A percentile compares a stretch with the other conserved stretches of the same genome.
Conservation (phyloP, 1,139 yeast species). For the Debaryomyces psychrophilus region DNA sequence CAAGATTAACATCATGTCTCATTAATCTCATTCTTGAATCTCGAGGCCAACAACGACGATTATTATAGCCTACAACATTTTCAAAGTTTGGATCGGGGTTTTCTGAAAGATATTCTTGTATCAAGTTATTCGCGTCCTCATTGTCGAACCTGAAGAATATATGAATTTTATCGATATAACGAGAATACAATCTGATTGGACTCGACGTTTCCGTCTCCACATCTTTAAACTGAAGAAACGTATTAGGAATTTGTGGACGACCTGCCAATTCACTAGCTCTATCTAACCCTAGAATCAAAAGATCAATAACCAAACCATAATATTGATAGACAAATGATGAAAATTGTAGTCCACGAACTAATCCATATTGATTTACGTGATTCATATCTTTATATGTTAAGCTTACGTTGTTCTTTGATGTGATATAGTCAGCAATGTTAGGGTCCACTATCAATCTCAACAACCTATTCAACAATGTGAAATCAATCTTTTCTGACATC, state of each 20-base stretch:
- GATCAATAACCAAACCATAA: slow-evolving; percentile 83
- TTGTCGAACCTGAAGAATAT: slow-evolving; percentile 75
- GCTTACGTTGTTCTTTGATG: slow-evolving; percentile 85
- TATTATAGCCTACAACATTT: slow-evolving; percentile 83
- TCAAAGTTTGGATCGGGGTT: slow-evolving; percentile 93
- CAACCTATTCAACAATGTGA: slow-evolving; percentile 81
- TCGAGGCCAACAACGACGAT: slow-evolving; percentile 93
- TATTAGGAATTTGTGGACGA: slow-evolving; percentile 68
- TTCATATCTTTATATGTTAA: slow-evolving; percentile 93
- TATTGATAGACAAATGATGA: slow-evolving; percentile 88
- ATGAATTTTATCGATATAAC: slow-evolving; percentile 83
- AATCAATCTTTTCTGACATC: slow-evolving; percentile 82
- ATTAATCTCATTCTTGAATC: slow-evolving; percentile 89
- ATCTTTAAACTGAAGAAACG: slow-evolving; percentile 71
- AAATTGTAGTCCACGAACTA: slow-evolving; percentile 86
- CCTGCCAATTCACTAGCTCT: slow-evolving; percentile 92
- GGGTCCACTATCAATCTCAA: slow-evolving; percentile 84
- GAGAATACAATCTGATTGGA: slow-evolving; percentile 80
- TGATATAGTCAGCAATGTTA: slow-evolving; percentile 90
- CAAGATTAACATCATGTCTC: slow-evolving; percentile 90
- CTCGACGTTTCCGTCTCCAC: slow-evolving; percentile 57
- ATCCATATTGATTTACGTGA: slow-evolving; percentile 86
- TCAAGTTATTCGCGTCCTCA: slow-evolving; percentile 73
- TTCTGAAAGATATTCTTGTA: slow-evolving; percentile 75
- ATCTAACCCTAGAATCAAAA: slow-evolving; percentile 79